Base-by-base conservation (phyloP, 495 filamentous ascomycete genomes). In the Talaromyces trachyspermus region DNA sequence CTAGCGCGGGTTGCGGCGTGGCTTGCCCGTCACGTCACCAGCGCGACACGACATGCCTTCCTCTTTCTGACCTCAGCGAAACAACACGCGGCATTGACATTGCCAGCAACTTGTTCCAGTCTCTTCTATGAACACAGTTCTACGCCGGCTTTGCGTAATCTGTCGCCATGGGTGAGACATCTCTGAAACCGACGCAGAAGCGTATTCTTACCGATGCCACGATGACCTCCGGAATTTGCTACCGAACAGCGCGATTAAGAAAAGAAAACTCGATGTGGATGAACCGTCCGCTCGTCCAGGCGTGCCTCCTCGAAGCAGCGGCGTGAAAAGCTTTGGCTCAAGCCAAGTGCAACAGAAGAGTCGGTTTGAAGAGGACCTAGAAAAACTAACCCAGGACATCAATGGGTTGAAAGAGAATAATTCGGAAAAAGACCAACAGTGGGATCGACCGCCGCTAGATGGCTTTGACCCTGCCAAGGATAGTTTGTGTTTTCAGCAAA, bases 341-440 rank as follows among this genome's bases (percentile, higher is more conserved):
- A 91, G 79, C 51, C 89, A 95, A 68, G 79, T 83, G 3, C 65
- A 69, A 38, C 37, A 15, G 6, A 95, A 95, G 65, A 94, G 88
- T 61, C 78, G 83, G 48, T 99, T 99, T 56, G 92, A 97, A 65
- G 89, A 95, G 51, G 87, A 95, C 10, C 74, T 98, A 43, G 91
- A 95, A 70, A 95, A 89, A 64, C 74, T 98, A 65, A 88, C 88
- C 27, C 91, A 96, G 65, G 89, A 95, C 61, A 88, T 97, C 30
- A 78, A 69, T 11, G 88, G 79, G 2, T 73, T 95, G 55, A 95
- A 88, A 66, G 68, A 85, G 55, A 84, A 72, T 58, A 95, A 92
- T 59, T 72, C 86, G 2, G 94, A 97, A 58, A 91, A 84, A 61
- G 92, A 97, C 62, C 92, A 99, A 65, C 79, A 89, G 54, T 99